Percentiles rank a stretch among this genome's conserved stretches.
phyloP scores from a whole-genome alignment of 306 rosid species.

The Begonia fuchsioides region DNA sequence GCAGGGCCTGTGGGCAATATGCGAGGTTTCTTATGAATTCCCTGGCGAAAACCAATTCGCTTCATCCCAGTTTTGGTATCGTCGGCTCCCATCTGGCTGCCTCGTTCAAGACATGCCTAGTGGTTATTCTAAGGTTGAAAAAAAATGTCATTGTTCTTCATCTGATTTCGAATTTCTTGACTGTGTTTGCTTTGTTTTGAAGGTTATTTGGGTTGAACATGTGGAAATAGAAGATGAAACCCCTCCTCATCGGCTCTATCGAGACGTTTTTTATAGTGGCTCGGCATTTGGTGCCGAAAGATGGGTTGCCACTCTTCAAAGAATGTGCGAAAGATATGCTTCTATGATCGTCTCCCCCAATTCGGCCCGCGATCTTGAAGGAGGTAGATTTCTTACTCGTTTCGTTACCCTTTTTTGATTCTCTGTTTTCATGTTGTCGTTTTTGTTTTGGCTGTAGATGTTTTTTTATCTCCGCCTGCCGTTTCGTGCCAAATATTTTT shows the following conservation, averaged over 20 bases:
- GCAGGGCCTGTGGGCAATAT: slow-evolving; percentile 77
- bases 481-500: too few relatives aligned
- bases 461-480: too few relatives aligned
- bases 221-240: slow-evolving; percentile 72
- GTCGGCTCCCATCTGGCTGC: slow-evolving; percentile 80
- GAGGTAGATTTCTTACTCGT: slow-evolving; percentile 30
- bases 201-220: slow-evolving; percentile 95
- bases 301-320: slow-evolving; percentile 63
- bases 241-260: slow-evolving; percentile 55
- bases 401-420: too few relatives aligned
- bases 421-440: too few relatives aligned
- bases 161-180: not conserved
- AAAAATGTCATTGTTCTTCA: not conserved
- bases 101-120: slow-evolving; percentile 90
- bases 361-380: slow-evolving; percentile 68
- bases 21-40: slow-evolving; percentile 60
- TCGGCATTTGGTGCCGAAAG: slow-evolving; percentile 78
- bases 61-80: slow-evolving; percentile 39
- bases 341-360: slow-evolving; percentile 55
- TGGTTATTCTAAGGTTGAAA: slow-evolving; percentile 70
- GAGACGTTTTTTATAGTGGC: slow-evolving; percentile 54
- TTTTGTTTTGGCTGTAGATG: too few relatives aligned
- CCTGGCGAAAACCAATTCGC: slow-evolving; percentile 54
- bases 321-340: slow-evolving; percentile 81
- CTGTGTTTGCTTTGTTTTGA: not conserved